These are phyloP conservation scores for Moelleriella libera DNA, from an alignment of 2,329 filamentous ascomycete species.

Conservation along the genomic window DNA sequence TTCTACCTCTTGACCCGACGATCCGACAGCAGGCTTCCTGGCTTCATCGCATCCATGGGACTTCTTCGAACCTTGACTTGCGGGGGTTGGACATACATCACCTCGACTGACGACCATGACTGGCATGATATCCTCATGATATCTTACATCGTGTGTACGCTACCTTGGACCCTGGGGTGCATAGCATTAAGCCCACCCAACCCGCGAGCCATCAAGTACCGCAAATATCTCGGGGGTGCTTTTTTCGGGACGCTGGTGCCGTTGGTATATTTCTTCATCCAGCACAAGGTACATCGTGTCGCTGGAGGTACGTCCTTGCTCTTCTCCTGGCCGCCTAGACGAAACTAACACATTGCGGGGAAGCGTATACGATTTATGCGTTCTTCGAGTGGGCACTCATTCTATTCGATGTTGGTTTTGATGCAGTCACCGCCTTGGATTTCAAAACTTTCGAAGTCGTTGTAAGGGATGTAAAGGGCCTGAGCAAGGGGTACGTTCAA, in stretches of 20 bases:
- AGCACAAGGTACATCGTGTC: constrained; percentile 92
- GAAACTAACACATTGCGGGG: not conserved
- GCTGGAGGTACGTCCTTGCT: constrained; percentile 58
- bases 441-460: constrained; percentile 81
- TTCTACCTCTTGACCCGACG: constrained; percentile 83
- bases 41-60: constrained; percentile 66
- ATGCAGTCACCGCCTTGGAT: constrained; percentile 85
- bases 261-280: constrained; percentile 92
- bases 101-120: constrained; percentile 93
- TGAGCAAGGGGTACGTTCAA: constrained; percentile 96
- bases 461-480: constrained; percentile 75
- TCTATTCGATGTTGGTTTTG: constrained; percentile 89
- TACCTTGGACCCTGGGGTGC: constrained; percentile 91
- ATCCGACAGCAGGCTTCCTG: constrained; percentile 62
- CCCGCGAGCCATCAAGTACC: constrained; percentile 67
- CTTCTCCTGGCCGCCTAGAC: not conserved
- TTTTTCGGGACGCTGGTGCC: constrained; percentile 90
- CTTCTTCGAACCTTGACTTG: constrained; percentile 84
- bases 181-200: constrained; percentile 79
- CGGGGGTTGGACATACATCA: constrained; percentile 96
- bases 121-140: constrained; percentile 99
- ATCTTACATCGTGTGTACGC: constrained; percentile 82
- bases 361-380: constrained; percentile 92
- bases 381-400: constrained; percentile 98
- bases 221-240: constrained; percentile 66